A percentile compares a stretch with the other conserved stretches of the same genome.
Conservation (phyloP, 352 stramenopile genomes). For the Peronospora farinosa region DNA sequence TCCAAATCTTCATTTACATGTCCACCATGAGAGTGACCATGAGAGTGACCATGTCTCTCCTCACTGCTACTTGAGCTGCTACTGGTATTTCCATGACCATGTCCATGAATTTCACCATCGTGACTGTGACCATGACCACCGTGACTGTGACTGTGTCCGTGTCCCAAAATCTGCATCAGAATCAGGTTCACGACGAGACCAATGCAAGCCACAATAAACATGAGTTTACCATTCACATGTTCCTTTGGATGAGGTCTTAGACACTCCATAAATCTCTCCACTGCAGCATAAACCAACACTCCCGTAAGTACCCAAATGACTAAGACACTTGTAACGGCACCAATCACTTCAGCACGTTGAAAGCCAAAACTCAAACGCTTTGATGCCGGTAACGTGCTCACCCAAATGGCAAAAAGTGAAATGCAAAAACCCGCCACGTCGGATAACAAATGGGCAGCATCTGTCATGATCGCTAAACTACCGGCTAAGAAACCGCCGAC, state of each 20-base stretch:
- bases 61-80: constrained; percentile 17
- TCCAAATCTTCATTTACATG: constrained; percentile 28
- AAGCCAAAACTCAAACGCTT: constrained; percentile 91
- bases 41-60: constrained; percentile 18
- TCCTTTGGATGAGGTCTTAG: constrained; percentile 70
- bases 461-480: constrained; percentile 92
- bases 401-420: constrained; percentile 70
- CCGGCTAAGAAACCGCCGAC: constrained; percentile 90
- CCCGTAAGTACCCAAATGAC: constrained; percentile 92
- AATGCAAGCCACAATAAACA: constrained; percentile 94
- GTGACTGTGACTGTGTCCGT: constrained; percentile 65
- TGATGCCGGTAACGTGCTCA: constrained; percentile 59
- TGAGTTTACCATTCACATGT: constrained; percentile 92
- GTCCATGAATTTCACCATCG: constrained; percentile 21
- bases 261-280: constrained; percentile 82
- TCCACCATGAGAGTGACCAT: constrained; percentile 26
- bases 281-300: constrained; percentile 90
- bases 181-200: constrained; percentile 95
- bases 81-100: constrained; percentile 24
- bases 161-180: constrained; percentile 90
- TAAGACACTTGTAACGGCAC: constrained; percentile 90
- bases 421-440: constrained; percentile 73
- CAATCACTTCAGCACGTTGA: constrained; percentile 91
- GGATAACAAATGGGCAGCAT: constrained; percentile 70
- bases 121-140: constrained; percentile 32